phyloP scores from a whole-genome alignment of 768 basidiomycete species.

The Ramaria sp. region DNA sequence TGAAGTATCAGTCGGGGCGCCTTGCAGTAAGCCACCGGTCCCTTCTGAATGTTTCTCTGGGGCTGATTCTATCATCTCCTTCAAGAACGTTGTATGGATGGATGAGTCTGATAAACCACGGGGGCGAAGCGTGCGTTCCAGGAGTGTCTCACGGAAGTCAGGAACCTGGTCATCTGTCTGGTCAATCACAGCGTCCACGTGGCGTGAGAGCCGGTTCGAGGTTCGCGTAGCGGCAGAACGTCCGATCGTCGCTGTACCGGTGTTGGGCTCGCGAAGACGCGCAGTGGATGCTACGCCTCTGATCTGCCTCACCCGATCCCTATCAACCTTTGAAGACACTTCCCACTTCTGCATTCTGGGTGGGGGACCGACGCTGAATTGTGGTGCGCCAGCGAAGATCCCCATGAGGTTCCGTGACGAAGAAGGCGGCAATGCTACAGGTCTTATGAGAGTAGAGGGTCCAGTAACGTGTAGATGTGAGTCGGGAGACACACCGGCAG shows the following conservation, averaged over 20 bases:
- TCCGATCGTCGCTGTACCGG: background rate
- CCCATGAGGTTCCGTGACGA: slow-evolving; percentile 45
- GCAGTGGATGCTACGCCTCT: slow-evolving; percentile 12
- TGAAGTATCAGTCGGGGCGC: background rate
- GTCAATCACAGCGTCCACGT: slow-evolving; percentile 75
- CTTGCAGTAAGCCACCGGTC: background rate
- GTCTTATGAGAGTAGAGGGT: background rate
- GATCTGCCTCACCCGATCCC: slow-evolving; percentile 8
- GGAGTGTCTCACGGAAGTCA: slow-evolving; percentile 35
- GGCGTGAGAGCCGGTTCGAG: slow-evolving; percentile 39
- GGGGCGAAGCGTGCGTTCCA: slow-evolving; percentile 57
- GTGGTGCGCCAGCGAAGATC: slow-evolving; percentile 88
- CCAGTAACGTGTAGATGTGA: background rate
- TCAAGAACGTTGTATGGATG: slow-evolving; percentile 75
- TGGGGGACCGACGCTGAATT: slow-evolving; percentile 23
- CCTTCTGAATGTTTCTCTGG: background rate
- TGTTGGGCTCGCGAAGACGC: background rate
- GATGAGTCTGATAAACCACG: slow-evolving; percentile 89
- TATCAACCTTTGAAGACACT: slow-evolving; percentile 36
- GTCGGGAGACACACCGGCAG: background rate
- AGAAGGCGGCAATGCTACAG: background rate
- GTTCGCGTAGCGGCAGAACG: slow-evolving; percentile 14
- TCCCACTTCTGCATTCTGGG: slow-evolving; percentile 54
- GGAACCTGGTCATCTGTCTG: slow-evolving; percentile 31
- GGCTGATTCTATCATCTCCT: background rate